phyloP scores from a whole-genome alignment of 2,329 filamentous ascomycete genomes.

The Drechslerella dactyloides region DNA sequence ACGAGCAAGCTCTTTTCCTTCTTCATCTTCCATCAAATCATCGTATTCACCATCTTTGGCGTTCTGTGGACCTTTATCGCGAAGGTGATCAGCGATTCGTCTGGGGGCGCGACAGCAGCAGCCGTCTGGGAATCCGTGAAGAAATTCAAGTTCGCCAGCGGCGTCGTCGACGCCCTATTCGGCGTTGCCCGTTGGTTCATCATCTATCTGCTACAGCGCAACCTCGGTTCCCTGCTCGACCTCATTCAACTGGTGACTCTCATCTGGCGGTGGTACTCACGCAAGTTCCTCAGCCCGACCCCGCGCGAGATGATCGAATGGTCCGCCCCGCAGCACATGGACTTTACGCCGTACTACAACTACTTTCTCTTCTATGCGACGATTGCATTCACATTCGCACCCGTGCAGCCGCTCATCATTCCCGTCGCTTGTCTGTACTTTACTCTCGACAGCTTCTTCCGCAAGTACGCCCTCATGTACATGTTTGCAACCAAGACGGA shows the following conservation, averaged over 20 bases:
- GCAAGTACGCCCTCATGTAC: slow-evolving; percentile 94
- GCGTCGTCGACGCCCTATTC: slow-evolving; percentile 77
- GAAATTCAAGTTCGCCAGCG: slow-evolving; percentile 67
- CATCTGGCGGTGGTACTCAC: slow-evolving; percentile 80
- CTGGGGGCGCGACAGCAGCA: slow-evolving; percentile 60
- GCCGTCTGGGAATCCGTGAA: slow-evolving; percentile 72
- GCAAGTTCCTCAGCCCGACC: slow-evolving; percentile 84
- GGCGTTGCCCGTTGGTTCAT: slow-evolving; percentile 90
- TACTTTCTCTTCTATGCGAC: slow-evolving; percentile 96
- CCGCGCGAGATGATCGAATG: slow-evolving; percentile 89
- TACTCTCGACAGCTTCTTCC: slow-evolving; percentile 80
- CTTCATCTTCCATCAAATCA: slow-evolving; percentile 95
- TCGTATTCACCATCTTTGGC: slow-evolving; percentile 92
- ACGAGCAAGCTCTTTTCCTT: slow-evolving; percentile 89
- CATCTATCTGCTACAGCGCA: slow-evolving; percentile 88
- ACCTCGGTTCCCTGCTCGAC: slow-evolving; percentile 90
- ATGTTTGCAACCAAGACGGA: slow-evolving; percentile 97
- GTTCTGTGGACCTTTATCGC: slow-evolving; percentile 77
- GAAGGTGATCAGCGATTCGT: slow-evolving; percentile 67
- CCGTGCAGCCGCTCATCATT: slow-evolving; percentile 84
- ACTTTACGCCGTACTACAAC: slow-evolving; percentile 97
- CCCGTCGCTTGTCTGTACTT: slow-evolving; percentile 91
- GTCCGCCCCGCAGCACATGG: slow-evolving; percentile 88
- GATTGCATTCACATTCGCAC: slow-evolving; percentile 81
- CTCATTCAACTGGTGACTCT: slow-evolving; percentile 86